phyloP scores from a whole-genome alignment of 1,284 basidiomycete genomes.

The Pseudozyma hubeiensis region DNA sequence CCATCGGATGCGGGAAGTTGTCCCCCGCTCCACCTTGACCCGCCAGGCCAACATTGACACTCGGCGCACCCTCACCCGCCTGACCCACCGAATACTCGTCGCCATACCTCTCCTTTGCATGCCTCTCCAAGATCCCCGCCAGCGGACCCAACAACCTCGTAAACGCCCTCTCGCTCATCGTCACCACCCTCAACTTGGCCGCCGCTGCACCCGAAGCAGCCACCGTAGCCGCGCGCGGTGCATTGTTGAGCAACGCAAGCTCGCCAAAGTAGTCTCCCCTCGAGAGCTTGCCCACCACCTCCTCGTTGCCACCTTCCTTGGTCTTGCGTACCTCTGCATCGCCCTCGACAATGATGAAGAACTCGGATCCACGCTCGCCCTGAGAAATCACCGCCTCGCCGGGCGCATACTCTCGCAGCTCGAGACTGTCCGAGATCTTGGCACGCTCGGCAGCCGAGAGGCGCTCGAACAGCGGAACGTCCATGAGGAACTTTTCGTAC shows the following conservation, averaged over 20 bases:
- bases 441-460: slow-evolving; percentile 88
- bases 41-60: slow-evolving; percentile 2
- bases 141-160: slow-evolving; percentile 91
- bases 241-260: slow-evolving; percentile 82
- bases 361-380: slow-evolving; percentile 94
- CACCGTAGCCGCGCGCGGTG: slow-evolving; percentile 92
- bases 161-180: slow-evolving; percentile 91
- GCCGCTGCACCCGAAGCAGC: slow-evolving; percentile 75
- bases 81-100: slow-evolving; percentile 23
- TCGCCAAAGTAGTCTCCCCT: slow-evolving; percentile 99
- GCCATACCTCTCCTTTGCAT: slow-evolving; percentile 72
- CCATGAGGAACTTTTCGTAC: slow-evolving; percentile 93
- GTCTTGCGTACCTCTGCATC: slow-evolving; percentile 87
- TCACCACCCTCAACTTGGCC: slow-evolving; percentile 76
- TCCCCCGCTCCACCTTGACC: neutral
- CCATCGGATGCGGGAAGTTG: slow-evolving; percentile 37
- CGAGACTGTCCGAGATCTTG: slow-evolving; percentile 95
- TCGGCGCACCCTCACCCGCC: neutral
- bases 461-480: slow-evolving; percentile 88
- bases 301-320: slow-evolving; percentile 72
- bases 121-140: slow-evolving; percentile 86
- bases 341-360: slow-evolving; percentile 96
- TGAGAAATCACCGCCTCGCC: slow-evolving; percentile 88
- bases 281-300: slow-evolving; percentile 77
- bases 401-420: slow-evolving; percentile 82